Conservation (phyloP, 495 filamentous ascomycete genomes). For the Tuber brumale region DNA sequence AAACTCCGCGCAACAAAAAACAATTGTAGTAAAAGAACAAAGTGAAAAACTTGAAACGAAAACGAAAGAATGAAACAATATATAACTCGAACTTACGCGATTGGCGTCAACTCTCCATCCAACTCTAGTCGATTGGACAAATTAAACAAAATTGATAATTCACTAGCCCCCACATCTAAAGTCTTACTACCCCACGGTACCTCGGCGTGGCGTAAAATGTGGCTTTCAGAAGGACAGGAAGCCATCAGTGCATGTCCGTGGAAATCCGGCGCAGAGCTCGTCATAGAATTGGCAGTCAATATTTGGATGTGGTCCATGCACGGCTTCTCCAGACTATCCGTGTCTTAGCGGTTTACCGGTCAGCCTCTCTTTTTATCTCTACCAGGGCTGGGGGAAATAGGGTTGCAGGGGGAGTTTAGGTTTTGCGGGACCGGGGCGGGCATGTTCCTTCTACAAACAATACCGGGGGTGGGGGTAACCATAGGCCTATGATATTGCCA, state of each 20-base stretch:
- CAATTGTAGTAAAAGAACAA: neutral
- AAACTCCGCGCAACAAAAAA: neutral
- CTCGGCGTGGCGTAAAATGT: slow-evolving; percentile 43
- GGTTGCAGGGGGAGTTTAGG: neutral
- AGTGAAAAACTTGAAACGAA: neutral
- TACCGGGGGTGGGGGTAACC: slow-evolving; percentile 17
- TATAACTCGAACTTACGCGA: slow-evolving; percentile 53
- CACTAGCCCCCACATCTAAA: slow-evolving; percentile 63
- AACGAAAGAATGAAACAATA: neutral
- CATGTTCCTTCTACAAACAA: slow-evolving; percentile 1
- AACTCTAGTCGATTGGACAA: slow-evolving; percentile 76
- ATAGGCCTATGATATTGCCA: slow-evolving; percentile 16
- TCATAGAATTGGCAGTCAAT: slow-evolving; percentile 47
- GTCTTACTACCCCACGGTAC: slow-evolving; percentile 51
- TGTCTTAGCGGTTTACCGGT: slow-evolving; percentile 35
- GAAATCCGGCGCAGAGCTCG: slow-evolving; percentile 47
- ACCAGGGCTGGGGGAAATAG: neutral
- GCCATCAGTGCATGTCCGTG: slow-evolving; percentile 86
- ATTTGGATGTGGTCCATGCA: slow-evolving; percentile 80
- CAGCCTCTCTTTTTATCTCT: slow-evolving; percentile 17
- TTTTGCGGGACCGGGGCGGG: neutral
- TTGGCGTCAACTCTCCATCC: slow-evolving; percentile 91
- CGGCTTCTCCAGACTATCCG: slow-evolving; percentile 74
- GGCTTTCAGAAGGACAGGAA: slow-evolving; percentile 65
- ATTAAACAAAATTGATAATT: slow-evolving; percentile 73